A percentile compares a stretch with the other conserved stretches of the same genome.
Evolutionary conservation across 2,329 filamentous ascomycete genomes (phyloP).

Genomic region (Trichoderma polysporum): DNA sequence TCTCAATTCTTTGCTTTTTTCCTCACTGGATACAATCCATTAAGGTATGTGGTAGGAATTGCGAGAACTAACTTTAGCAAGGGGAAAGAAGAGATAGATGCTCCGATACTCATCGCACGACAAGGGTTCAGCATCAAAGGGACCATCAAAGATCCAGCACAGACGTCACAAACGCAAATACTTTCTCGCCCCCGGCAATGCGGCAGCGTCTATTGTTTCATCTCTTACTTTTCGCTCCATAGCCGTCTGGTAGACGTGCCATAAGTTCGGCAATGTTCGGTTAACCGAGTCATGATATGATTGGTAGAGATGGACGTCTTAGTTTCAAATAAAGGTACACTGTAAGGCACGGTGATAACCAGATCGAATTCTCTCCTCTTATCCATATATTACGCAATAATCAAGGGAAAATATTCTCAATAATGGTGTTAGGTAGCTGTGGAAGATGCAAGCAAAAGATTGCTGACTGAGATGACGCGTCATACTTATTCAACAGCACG

Average conservation of each 20-base stretch:
- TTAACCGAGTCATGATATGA: constrained; percentile 3
- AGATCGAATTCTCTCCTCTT: background rate
- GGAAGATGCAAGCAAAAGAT: background rate
- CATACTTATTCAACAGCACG: background rate
- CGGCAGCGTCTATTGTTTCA: background rate
- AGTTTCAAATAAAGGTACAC: background rate
- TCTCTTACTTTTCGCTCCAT: background rate
- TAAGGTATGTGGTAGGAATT: background rate
- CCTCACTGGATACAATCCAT: background rate
- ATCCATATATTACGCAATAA: background rate
- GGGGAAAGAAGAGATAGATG: background rate
- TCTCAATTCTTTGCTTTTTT: background rate
- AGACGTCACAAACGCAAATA: background rate
- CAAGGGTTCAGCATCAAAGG: background rate
- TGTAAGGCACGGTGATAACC: background rate
- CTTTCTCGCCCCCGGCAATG: background rate
- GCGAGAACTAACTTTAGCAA: background rate
- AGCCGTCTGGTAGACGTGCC: background rate
- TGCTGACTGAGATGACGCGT: background rate
- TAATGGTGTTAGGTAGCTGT: background rate
- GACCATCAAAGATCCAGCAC: background rate
- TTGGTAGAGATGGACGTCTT: background rate
- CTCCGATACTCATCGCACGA: background rate
- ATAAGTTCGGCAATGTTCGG: constrained; percentile 16
- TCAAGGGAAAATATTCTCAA: background rate